phyloP scores from a whole-genome alignment of 208 protist genomes.

The Crithidia sp. region DNA sequence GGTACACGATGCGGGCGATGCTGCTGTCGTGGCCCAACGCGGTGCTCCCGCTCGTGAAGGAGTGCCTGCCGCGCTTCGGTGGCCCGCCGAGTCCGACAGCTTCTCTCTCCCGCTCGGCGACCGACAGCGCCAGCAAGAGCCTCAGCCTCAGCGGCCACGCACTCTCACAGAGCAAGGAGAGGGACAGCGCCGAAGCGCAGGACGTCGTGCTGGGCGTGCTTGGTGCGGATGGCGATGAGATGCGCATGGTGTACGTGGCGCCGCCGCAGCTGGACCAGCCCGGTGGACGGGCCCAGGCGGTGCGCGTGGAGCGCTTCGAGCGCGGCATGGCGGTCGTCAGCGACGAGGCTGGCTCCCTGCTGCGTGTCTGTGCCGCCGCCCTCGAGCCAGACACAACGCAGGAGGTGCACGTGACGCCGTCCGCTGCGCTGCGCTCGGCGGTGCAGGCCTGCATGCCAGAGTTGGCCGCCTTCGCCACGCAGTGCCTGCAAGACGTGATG shows the following conservation, averaged over 20 bases:
- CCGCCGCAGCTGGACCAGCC: slow-evolving; percentile 42
- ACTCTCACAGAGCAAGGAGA: neutral
- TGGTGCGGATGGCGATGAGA: slow-evolving; percentile 84
- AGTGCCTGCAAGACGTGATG: slow-evolving; percentile 16
- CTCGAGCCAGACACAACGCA: slow-evolving; percentile 60
- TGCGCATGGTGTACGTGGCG: slow-evolving; percentile 54
- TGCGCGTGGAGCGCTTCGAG: slow-evolving; percentile 59
- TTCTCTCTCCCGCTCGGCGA: neutral
- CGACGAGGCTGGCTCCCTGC: slow-evolving; percentile 40
- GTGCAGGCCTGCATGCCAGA: slow-evolving; percentile 36
- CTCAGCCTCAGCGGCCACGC: neutral
- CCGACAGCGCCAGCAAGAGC: neutral
- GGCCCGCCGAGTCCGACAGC: slow-evolving; percentile 9
- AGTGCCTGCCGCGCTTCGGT: slow-evolving; percentile 19
- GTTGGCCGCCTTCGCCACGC: slow-evolving; percentile 21
- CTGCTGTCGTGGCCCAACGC: slow-evolving; percentile 55
- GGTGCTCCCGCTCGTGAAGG: slow-evolving; percentile 46
- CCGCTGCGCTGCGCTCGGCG: slow-evolving; percentile 18
- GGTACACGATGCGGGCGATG: slow-evolving; percentile 73
- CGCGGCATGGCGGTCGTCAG: slow-evolving; percentile 51
- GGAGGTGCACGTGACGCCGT: slow-evolving; percentile 32
- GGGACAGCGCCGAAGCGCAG: neutral
- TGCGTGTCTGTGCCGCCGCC: slow-evolving; percentile 47
- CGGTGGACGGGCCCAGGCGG: slow-evolving; percentile 32
- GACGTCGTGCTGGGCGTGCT: slow-evolving; percentile 62